Evolutionary conservation across 495 filamentous ascomycete genomes (phyloP).

Genomic region (Penicillium odoratum): DNA sequence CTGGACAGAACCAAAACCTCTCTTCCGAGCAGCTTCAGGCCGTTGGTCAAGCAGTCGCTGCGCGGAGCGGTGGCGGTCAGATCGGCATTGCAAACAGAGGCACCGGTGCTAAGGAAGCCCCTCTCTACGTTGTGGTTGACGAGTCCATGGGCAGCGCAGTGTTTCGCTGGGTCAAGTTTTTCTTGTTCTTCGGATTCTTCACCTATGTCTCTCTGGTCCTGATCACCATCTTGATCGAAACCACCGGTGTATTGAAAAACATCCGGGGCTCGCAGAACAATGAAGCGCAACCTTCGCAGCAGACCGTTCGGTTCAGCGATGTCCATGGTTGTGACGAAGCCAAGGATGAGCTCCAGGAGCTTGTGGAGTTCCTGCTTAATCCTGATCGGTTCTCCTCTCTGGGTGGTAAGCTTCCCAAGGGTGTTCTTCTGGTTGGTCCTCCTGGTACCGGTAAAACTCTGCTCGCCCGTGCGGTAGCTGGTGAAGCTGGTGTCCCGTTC

Average conservation of each 20-base stretch:
- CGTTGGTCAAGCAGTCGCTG: conserved; percentile 83
- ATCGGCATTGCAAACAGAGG: conserved; percentile 48
- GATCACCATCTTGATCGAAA: conserved; percentile 78
- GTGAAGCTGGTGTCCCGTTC: conserved; percentile 96
- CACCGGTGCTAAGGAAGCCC: conserved; percentile 71
- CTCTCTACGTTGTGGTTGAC: conserved; percentile 94
- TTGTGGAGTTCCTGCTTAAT: conserved; percentile 93
- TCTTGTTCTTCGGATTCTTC: conserved; percentile 72
- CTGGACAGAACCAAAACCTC: conserved; percentile 41
- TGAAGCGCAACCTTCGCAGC: conserved; percentile 86
- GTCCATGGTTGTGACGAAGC: conserved; percentile 98
- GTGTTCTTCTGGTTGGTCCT: conserved; percentile 91
- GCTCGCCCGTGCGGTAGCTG: conserved; percentile 91
- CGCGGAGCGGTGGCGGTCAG: conserved; percentile 67
- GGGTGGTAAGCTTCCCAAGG: conserved; percentile 94
- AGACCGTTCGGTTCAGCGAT: conserved; percentile 87
- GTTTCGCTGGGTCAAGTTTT: conserved; percentile 89
- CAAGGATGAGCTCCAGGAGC: conserved; percentile 95
- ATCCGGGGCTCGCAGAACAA: conserved; percentile 67
- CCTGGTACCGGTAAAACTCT: conserved; percentile 99
- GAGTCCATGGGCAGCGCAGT: conserved; percentile 74
- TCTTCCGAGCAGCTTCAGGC: conserved; percentile 71
- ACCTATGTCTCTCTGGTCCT: conserved; percentile 72
- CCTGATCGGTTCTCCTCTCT: conserved; percentile 88
- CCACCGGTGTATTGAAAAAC: conserved; percentile 72